Base-by-base conservation (phyloP, 208 protist genomes). In the Leishmania gerbilli region DNA sequence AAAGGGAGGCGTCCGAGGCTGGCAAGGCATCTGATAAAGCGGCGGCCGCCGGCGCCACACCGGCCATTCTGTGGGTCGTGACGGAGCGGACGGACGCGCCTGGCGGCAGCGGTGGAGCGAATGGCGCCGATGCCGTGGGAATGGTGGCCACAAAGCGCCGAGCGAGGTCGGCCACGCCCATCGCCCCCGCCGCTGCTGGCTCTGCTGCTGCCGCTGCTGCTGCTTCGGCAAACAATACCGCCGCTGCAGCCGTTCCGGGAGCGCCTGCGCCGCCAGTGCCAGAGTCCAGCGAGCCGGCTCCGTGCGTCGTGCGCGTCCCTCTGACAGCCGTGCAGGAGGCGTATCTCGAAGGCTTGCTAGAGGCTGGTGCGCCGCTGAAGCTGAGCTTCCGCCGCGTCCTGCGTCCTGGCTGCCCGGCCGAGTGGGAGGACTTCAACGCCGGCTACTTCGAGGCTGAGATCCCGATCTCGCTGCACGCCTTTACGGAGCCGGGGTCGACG, bases 391-490 rank as follows among this genome's bases (percentile, higher is more conserved):
- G 84, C 24, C 95, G 95, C 58, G 85, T 91, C 65, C 85, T 98
- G 78, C 87, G 87, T 67, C 83, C 85, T 47, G 84, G 84, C 60
- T 87, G 84, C n/a, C 92, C 93, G 56, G 65, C 88, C 2, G 93
- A 98, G 27, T 98, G 95, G 95, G 93, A 95, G 74, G 95, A 98
- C 84, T 64, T 88, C 49, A 94, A 95, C 79, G 92, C 94, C 37
- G 79, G 62, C 60, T 92, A 92, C 81, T 98, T 90, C 77, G 84
- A 89, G 75, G 92, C 91, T 15, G 80, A 80, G 51, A 91, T 95
- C 21, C 87, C 85, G 17, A 67, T 98, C 15, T 62, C 82, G 31
- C 83, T 98, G 40, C 34, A 78, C 7, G 72, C 81, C 27, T 76
- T 98, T 42, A 51, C 82, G 11, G 91, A 92, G 81, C 95, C 95